phyloP scores from a whole-genome alignment of 1,284 basidiomycete species.

The Phaffia rhodozyma region DNA sequence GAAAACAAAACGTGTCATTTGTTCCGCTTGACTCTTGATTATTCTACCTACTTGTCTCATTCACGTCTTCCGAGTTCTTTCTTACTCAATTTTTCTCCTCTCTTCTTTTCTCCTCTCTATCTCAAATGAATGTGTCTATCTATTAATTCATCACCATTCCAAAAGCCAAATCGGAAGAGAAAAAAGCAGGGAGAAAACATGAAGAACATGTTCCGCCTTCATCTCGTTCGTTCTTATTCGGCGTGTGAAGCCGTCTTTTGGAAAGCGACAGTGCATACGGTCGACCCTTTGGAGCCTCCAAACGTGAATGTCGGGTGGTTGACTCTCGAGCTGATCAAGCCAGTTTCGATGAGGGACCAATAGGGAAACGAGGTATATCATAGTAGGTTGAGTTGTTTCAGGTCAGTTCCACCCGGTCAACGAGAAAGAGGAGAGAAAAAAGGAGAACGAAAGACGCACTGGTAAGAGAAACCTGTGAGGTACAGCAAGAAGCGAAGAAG shows the following conservation, averaged over 20 bases:
- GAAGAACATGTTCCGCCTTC: not conserved
- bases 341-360: not conserved
- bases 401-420: not conserved
- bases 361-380: too few species aligned
- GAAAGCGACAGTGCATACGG: slow-evolving; percentile 62
- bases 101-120: not conserved
- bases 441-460: slow-evolving; percentile 41
- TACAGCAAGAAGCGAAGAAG: slow-evolving; percentile 42
- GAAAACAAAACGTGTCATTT: not conserved
- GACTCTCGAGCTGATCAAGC: slow-evolving; percentile 48
- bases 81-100: not conserved
- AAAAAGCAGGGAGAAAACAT: not conserved
- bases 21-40: not conserved
- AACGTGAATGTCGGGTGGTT: slow-evolving; percentile 59
- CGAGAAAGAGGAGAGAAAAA: not conserved
- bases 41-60: not conserved
- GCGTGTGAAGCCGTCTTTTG: slow-evolving; percentile 32
- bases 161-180: not conserved
- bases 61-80: not conserved
- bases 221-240: not conserved
- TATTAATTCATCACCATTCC: too few species aligned
- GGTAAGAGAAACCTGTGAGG: slow-evolving; percentile 47
- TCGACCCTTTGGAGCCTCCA: slow-evolving; percentile 61
- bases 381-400: not conserved
- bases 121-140: not conserved